Base-by-base conservation (phyloP, 208 protist genomes). In the Tetramitus jugosus region DNA sequence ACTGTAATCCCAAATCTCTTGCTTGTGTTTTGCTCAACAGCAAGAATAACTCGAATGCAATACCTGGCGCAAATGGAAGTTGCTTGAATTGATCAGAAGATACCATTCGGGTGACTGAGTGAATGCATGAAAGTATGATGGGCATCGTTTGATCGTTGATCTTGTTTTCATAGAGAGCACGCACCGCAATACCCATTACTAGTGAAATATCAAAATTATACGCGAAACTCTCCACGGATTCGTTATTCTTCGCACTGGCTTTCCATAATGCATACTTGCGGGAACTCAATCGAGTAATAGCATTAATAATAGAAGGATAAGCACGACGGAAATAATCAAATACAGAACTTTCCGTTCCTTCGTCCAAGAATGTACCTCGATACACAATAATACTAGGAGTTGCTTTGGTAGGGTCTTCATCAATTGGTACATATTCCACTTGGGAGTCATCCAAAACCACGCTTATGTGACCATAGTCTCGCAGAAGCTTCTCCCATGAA, bases 21-120 rank as follows among this genome's bases (percentile, higher is more conserved):
- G n/a, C 40, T 71, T 71, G 65, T 37, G 49, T 71, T 71, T 49
- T 29, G 29, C 43, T 49, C 26, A 71, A 49, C 35, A 71, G n/a
- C 23, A 71, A 35, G 20, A 42, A 49, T 33, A 71, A 17, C 49
- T 71, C 65, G 39, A 71, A 71, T 23, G 31, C 3, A 8, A 40
- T 40, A 23, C 39, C 40, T 37, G 39, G 35, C 10, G 65, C 65
- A 49, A 49, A 40, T 6, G 43, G 35, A 49, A 49, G 65, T 49
- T 71, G 26, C 35, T 49, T 29, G 23, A 71, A 71, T 49, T 71
- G 39, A 37, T 49, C 49, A 23, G 65, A 35, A 13, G 40, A 10
- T 31, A 49, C 35, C 26, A 49, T 49, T 49, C 35, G 10, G 33
- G n/a, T 14, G 20, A 49, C 49, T 29, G 65, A 46, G 43, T 49